These are phyloP conservation scores for Ogataea kodamae DNA, from an alignment of 805 yeast species.

Conservation along the genomic window DNA sequence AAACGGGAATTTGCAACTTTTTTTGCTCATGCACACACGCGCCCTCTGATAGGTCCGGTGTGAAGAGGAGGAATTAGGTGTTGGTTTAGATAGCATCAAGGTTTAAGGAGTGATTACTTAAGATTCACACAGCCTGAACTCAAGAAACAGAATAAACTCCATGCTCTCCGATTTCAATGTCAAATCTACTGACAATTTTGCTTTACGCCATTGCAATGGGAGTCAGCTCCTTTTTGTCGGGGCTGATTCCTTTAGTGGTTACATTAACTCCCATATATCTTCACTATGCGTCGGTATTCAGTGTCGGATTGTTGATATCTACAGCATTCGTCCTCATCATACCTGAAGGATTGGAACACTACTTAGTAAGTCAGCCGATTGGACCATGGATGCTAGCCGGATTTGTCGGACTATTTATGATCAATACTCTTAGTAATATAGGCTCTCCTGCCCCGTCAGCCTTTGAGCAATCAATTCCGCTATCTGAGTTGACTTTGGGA, in stretches of 20 bases:
- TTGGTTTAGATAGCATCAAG: no score
- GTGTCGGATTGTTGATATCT: slow-evolving; percentile 60
- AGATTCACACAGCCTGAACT: no score
- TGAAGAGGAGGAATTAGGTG: no score
- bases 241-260: slow-evolving; percentile 27
- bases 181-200: slow-evolving; percentile 16
- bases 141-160: no score
- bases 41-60: no score
- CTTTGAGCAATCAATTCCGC: slow-evolving; percentile 5
- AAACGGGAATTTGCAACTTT: no score
- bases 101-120: no score
- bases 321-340: slow-evolving; percentile 56
- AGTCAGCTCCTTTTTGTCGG: slow-evolving; percentile 27
- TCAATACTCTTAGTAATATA: slow-evolving; percentile 36
- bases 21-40: no score
- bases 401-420: slow-evolving; percentile 47
- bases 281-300: slow-evolving; percentile 44
- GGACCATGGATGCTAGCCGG: slow-evolving; percentile 54
- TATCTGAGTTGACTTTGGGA: neutral
- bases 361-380: slow-evolving; percentile 27
- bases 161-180: slow-evolving; percentile 9
- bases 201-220: slow-evolving; percentile 25
- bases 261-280: slow-evolving; percentile 29
- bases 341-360: slow-evolving; percentile 59
- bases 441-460: slow-evolving; percentile 1